phyloP scores from a whole-genome alignment of 441 rosid species.

The Bocquillonia castaneifolia region DNA sequence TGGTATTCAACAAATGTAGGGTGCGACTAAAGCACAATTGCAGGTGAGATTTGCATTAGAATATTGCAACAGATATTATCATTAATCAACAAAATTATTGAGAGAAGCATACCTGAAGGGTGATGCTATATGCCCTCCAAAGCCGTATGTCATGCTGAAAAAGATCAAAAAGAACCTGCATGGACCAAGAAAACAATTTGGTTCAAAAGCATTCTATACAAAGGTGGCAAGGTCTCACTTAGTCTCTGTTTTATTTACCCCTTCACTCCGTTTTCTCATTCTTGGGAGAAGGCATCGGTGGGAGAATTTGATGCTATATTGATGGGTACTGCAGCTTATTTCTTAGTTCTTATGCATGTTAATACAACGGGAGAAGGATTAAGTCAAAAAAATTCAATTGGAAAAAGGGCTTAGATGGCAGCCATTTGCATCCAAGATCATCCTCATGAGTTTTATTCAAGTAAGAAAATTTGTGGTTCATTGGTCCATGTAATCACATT shows the following conservation, averaged over 20 bases:
- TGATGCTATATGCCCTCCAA: slow-evolving; percentile 82
- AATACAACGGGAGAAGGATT: neutral
- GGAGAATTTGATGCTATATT: neutral
- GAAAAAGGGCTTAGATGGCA: neutral
- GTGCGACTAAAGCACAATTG: slow-evolving; percentile 49
- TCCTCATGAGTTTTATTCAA: neutral
- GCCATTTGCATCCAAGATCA: neutral
- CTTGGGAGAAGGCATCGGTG: too few relatives aligned
- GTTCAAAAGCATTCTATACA: neutral
- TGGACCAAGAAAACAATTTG: neutral
- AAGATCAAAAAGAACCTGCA: slow-evolving; percentile 86
- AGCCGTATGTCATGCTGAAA: slow-evolving; percentile 72
- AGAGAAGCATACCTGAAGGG: slow-evolving; percentile 60
- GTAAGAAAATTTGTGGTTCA: neutral
- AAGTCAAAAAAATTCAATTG: neutral
- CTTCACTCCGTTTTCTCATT: too few relatives aligned
- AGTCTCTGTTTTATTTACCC: neutral
- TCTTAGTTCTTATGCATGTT: neutral
- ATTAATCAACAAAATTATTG: slow-evolving; percentile 13
- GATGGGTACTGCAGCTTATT: neutral
- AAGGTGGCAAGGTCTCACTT: neutral
- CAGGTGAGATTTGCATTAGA: slow-evolving; percentile 16
- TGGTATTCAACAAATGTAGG: slow-evolving; percentile 64
- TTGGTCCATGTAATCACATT: neutral
- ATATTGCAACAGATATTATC: neutral